Evolutionary conservation across 805 yeast genomes (phyloP), one percentile per base, ranked within the genome.

Genomic region (Candida takata): DNA sequence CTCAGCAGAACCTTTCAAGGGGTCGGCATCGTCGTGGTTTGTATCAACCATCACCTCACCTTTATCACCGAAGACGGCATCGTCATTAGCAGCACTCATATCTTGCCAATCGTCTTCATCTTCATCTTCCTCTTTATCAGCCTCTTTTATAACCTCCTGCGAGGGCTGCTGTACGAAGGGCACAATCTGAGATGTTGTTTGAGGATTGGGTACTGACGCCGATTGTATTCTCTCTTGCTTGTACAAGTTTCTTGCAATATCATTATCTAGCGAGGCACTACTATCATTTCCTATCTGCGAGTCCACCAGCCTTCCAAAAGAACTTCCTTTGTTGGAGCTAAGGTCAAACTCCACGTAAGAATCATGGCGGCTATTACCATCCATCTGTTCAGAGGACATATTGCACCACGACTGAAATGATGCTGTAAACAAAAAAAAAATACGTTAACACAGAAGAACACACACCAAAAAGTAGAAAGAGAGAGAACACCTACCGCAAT

Each of bases 11-110:
- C 21, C 23, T 14, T 30, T 30, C 24, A 20, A 6, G 9, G 15
- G 21, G 17, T 16, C 28, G 12, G 11, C 28, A n/a, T 12, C 24
- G 12, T 18, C 24, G 12, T 18, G 11, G 34, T n/a, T 28, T 30
- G 24, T 13, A 25, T 31, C 34, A 11, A 61, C 53, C 17, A 76
- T 64, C 17, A 78, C 60, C 38, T 77, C 76, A 4, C 92, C 97
- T 49, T 73, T 74, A 18, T 85, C 84, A 51, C 90, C 84, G 54
- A 85, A 90, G 28, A 85, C 71, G 42, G 85, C 85, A 38, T 74
- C 69, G 33, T 79, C 75, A 4, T 95, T 77, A 20, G 85, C 79
- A 0, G 90, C 78, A 29, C 83, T 81, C 85, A 92, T 87, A 13
- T 83, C 76, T 51, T 82, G 79, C 98, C 98, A 92, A 11, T 66